Evolutionary conservation across 2,329 filamentous ascomycete species (phyloP).

Genomic region (Diaporthe caulivora): DNA sequence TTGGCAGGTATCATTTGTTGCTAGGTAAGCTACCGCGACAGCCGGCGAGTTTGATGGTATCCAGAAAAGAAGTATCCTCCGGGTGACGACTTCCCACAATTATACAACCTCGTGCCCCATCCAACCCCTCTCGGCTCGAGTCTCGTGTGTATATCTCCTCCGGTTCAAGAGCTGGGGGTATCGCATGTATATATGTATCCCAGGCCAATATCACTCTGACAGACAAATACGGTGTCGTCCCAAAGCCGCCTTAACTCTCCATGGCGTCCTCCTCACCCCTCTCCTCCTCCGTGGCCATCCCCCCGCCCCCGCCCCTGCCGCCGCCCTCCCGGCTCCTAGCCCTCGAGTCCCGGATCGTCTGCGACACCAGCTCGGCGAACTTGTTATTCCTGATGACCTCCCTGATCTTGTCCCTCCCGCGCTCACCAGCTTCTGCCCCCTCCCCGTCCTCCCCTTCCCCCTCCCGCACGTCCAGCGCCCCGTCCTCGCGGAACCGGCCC

Average conservation of each 20-base stretch:
- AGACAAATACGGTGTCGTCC: too few relatives aligned
- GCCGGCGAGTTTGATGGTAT: not conserved
- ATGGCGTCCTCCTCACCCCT: too few relatives aligned
- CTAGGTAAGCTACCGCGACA: not conserved
- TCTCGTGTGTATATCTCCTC: not conserved
- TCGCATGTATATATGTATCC: slow-evolving; percentile 1
- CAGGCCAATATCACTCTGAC: not conserved
- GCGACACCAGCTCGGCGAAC: slow-evolving; percentile 49
- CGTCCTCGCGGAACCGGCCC: slow-evolving; percentile 54
- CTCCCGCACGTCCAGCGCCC: slow-evolving; percentile 45
- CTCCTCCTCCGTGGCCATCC: not conserved
- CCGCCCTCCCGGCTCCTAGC: slow-evolving; percentile 39
- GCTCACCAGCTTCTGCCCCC: slow-evolving; percentile 12
- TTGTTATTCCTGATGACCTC: slow-evolving; percentile 37
- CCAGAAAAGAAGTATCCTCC: not conserved
- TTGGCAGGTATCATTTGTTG: slow-evolving; percentile 28
- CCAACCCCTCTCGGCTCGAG: not conserved
- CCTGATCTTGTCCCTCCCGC: slow-evolving; percentile 42
- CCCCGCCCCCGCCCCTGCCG: not conserved
- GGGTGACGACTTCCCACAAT: not conserved
- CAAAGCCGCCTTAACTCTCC: not conserved
- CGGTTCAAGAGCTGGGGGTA: not conserved
- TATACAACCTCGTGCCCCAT: not conserved
- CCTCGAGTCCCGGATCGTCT: slow-evolving; percentile 44
- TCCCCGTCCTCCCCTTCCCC: slow-evolving; percentile 30